Base-by-base conservation (phyloP, 2,329 filamentous ascomycete species). In the Aureobasidium sp. region DNA sequence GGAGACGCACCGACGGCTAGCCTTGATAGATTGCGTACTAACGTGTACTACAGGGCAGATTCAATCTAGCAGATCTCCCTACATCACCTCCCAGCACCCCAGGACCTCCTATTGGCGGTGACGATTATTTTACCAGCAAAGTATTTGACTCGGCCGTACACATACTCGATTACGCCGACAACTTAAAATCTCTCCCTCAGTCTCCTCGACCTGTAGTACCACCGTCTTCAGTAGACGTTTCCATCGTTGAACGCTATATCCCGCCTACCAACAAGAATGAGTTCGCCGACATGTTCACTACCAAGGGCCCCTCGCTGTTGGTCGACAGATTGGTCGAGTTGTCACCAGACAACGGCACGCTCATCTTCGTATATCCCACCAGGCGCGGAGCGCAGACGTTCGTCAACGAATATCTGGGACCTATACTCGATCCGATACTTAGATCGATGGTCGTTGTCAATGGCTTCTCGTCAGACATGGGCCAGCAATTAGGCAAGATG, bases 191-290 rank as follows among this genome's bases (percentile, higher is more conserved):
- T 20, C 71, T 80, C 4, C 77, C 80, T 9, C 77, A 80, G 47
- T 81, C 79, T 13, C 83, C 83, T 12, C 76, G 79, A 61, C 83
- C 83, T 2, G 79, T 86, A 47, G 84, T 86, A 1, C 81, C 83
- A 6, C 84, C 84, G 0, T 79, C 78, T 20, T 84, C 81, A 55
- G 82, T 87, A 64, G 79, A 86, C 61, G 75, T 87, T 44, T 82
- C 84, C 1, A 77, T 87, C 13, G 77, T 87, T 4, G 85, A 87
- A 72, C 81, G 85, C 41, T 87, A 85, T 70, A 83, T 87, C n/a
- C 85, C 85, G 20, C 84, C 85, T 2, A 79, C 83, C 0, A 84
- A 80, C 26, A 69, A 74, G 0, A 78, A 82, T 66, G 85, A 87
- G 68, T 85, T 84, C 63, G 72, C 76, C 36, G 80, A 84, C 65